phyloP scores from a whole-genome alignment of 169 alveolate genomes.

The Condylostoma magnum region DNA sequence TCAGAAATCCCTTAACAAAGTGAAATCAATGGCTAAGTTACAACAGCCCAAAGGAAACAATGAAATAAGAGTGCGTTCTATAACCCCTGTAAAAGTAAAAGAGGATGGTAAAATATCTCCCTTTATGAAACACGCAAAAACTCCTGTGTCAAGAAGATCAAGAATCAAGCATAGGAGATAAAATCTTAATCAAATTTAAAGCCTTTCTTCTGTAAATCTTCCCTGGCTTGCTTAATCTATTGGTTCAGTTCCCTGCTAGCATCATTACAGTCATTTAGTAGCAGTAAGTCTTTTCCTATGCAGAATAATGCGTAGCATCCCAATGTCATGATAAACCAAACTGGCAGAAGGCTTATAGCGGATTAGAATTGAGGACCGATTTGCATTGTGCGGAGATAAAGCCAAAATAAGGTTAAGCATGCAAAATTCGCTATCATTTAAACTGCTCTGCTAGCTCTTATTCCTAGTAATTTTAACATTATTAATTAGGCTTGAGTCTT shows the following conservation, averaged over 20 bases:
- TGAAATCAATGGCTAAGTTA: no score
- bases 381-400: neutral
- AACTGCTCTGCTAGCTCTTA: slow-evolving; percentile 6
- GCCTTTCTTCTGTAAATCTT: slow-evolving; percentile 15
- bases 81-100: neutral
- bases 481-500: no score
- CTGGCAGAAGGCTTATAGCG: slow-evolving; percentile 8
- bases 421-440: neutral
- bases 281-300: neutral
- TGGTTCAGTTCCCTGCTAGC: neutral
- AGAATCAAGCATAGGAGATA: no score
- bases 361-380: neutral
- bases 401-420: slow-evolving; percentile 9
- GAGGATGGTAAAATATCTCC: neutral
- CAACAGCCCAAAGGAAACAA: no score
- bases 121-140: slow-evolving; percentile 8
- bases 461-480: slow-evolving; percentile 21
- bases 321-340: slow-evolving; percentile 6
- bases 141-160: neutral
- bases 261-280: slow-evolving; percentile 13
- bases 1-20: no score
- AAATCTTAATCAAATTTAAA: no score
- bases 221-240: slow-evolving; percentile 19
- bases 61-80: neutral
- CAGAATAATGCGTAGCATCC: neutral